Conservation (phyloP, 2,329 filamentous ascomycete genomes). For the Ramichloridium luteum region DNA sequence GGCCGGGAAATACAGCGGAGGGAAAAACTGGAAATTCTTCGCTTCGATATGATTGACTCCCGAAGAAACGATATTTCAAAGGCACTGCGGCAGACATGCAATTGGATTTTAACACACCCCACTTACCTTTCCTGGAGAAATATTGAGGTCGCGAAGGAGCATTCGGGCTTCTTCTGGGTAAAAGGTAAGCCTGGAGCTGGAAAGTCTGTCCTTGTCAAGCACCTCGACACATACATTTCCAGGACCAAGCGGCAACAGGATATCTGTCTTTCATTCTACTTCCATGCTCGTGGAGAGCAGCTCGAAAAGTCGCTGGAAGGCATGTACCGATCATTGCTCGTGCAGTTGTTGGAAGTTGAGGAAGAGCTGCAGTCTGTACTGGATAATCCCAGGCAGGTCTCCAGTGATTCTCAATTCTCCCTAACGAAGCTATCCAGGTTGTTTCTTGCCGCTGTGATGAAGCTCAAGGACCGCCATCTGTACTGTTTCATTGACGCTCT, state of each 20-base stretch:
- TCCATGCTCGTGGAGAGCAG: conserved; percentile 34
- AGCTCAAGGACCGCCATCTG: conserved; percentile 19
- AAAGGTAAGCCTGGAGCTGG: conserved; percentile 29
- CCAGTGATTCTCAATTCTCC: neutral
- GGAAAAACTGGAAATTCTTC: conserved; percentile 1
- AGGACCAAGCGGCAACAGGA: conserved; percentile 9
- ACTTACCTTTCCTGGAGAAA: conserved; percentile 30
- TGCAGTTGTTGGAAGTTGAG: conserved; percentile 31
- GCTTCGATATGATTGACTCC: conserved; percentile 32
- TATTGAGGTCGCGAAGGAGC: conserved; percentile 11
- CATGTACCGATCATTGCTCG: conserved; percentile 40
- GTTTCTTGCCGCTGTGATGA: conserved; percentile 17
- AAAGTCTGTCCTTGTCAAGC: conserved; percentile 29
- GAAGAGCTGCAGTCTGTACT: conserved; percentile 27
- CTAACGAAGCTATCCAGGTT: conserved; percentile 19
- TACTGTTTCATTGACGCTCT: conserved; percentile 34
- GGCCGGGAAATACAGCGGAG: conserved; percentile 30
- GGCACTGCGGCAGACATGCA: conserved; percentile 30
- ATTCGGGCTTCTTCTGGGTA: conserved; percentile 29
- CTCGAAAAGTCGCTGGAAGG: conserved; percentile 37
- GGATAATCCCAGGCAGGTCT: conserved; percentile 9
- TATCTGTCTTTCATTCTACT: conserved; percentile 36
- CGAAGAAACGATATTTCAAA: conserved; percentile 27
- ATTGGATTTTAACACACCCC: conserved; percentile 29
- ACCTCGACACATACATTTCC: conserved; percentile 6